Percentiles rank a stretch among this genome's conserved stretches.
Conservation (phyloP, 169 alveolate genomes). For the Plasmodium coatneyi region DNA sequence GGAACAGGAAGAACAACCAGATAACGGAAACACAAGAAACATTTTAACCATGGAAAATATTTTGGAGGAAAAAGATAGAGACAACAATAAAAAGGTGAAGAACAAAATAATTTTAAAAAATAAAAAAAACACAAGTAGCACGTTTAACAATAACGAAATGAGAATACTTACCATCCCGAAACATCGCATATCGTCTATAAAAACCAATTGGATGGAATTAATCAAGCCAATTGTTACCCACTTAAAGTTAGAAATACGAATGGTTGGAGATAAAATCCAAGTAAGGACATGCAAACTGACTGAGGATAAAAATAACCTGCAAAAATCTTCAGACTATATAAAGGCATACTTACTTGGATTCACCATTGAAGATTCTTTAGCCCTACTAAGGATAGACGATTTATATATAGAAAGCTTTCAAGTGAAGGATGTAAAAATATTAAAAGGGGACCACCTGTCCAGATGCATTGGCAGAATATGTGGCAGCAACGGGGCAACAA, state of each 20-base stretch:
- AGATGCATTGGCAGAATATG: slow-evolving; percentile 99
- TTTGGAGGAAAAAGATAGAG: slow-evolving; percentile 21
- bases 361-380: slow-evolving; percentile 98
- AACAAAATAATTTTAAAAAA: slow-evolving; percentile 53
- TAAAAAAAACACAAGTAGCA: not conserved
- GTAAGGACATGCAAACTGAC: slow-evolving; percentile 58
- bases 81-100: slow-evolving; percentile 21
- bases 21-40: slow-evolving; percentile 11
- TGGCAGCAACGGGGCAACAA: slow-evolving; percentile 99
- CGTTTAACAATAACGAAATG: slow-evolving; percentile 63
- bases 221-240: slow-evolving; percentile 62
- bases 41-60: slow-evolving; percentile 53
- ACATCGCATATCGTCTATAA: slow-evolving; percentile 78
- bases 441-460: slow-evolving; percentile 98
- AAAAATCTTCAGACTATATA: slow-evolving; percentile 95
- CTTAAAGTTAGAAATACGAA: slow-evolving; percentile 76
- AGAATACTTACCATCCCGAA: slow-evolving; percentile 81
- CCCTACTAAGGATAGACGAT: slow-evolving; percentile 98
- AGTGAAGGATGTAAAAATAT: slow-evolving; percentile 97
- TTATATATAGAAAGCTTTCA: slow-evolving; percentile 97
- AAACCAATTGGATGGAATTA: slow-evolving; percentile 71
- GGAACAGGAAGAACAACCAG: not conserved
- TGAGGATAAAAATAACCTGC: slow-evolving; percentile 82
- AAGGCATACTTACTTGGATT: slow-evolving; percentile 99
- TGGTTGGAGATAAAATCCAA: slow-evolving; percentile 70